These are phyloP conservation scores for Trichocladium antarcticum DNA, from an alignment of 495 filamentous ascomycete species.

Conservation along the genomic window DNA sequence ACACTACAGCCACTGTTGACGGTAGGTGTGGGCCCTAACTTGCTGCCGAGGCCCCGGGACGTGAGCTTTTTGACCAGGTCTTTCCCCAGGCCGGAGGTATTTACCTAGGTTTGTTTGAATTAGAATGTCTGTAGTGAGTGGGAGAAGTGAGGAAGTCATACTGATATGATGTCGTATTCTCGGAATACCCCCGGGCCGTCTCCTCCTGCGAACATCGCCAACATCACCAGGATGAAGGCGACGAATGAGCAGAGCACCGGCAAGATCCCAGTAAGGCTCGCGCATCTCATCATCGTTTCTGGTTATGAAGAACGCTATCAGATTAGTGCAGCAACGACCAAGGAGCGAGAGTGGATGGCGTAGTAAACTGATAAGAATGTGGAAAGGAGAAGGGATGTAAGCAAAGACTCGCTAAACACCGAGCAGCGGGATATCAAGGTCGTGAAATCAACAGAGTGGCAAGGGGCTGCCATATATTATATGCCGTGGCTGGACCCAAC, in stretches of 20 bases:
- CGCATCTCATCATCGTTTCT: neutral
- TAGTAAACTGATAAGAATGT: no score
- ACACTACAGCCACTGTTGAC: conserved; percentile 7
- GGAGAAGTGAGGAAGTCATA: conserved; percentile 27
- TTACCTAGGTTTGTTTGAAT: conserved; percentile 35
- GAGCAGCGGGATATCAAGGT: no score
- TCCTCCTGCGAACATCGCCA: conserved; percentile 64
- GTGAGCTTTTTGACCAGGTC: conserved; percentile 30
- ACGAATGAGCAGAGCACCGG: conserved; percentile 23
- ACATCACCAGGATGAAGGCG: conserved; percentile 55
- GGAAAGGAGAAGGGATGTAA: conserved; percentile 15
- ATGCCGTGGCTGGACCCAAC: no score
- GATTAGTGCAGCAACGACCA: neutral
- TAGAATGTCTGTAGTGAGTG: neutral
- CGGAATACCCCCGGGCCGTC: conserved; percentile 48
- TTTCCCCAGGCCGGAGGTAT: conserved; percentile 51
- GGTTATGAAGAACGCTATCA: no score
- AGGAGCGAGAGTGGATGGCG: neutral
- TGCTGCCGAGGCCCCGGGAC: neutral
- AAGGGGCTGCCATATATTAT: no score
- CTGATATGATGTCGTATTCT: conserved; percentile 53
- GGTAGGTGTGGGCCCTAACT: conserved; percentile 5
- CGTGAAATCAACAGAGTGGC: no score
- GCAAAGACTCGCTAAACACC: no score
- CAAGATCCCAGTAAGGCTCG: neutral